phyloP scores from a whole-genome alignment of 139 green algal species.

The Bryopsis sp. region DNA sequence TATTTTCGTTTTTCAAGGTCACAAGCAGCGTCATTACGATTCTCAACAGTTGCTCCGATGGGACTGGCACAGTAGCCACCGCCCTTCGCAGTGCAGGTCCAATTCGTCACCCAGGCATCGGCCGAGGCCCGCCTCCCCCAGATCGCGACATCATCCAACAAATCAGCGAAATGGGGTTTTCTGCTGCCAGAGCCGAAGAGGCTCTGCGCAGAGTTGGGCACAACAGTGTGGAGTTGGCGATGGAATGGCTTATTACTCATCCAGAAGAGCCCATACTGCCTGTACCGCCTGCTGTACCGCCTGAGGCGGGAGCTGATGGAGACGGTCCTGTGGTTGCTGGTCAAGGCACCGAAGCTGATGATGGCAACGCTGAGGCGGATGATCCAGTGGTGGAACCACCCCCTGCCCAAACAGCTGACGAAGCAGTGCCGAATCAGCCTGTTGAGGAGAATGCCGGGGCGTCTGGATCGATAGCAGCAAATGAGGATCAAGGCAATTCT shows the following conservation, averaged over 20 bases:
- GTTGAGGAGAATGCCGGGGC: no score
- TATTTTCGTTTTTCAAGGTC: no score
- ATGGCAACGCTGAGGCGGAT: not conserved
- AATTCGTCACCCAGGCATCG: not conserved
- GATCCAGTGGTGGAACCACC: not conserved
- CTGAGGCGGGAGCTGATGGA: constrained; percentile 14
- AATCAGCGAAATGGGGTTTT: constrained; percentile 90
- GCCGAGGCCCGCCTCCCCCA: not conserved
- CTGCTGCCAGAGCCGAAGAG: constrained; percentile 47
- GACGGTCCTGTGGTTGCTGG: not conserved
- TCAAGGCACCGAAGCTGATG: not conserved
- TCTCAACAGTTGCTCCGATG: constrained; percentile 46
- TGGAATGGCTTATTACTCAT: constrained; percentile 89
- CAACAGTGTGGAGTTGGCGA: constrained; percentile 79
- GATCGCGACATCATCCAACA: constrained; percentile 45
- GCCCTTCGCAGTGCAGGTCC: not conserved
- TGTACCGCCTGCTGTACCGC: constrained; percentile 11
- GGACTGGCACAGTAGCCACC: constrained; percentile 20
- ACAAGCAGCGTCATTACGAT: constrained; percentile 37
- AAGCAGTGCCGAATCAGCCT: no score
- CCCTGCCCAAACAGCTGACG: no score
- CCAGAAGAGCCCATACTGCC: constrained; percentile 39
- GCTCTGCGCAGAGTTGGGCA: constrained; percentile 61
- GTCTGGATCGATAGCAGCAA: no score
- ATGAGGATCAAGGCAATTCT: no score